Conservation (phyloP, 225 moss, liverwort and hornwort species). For the Asterella californica region DNA sequence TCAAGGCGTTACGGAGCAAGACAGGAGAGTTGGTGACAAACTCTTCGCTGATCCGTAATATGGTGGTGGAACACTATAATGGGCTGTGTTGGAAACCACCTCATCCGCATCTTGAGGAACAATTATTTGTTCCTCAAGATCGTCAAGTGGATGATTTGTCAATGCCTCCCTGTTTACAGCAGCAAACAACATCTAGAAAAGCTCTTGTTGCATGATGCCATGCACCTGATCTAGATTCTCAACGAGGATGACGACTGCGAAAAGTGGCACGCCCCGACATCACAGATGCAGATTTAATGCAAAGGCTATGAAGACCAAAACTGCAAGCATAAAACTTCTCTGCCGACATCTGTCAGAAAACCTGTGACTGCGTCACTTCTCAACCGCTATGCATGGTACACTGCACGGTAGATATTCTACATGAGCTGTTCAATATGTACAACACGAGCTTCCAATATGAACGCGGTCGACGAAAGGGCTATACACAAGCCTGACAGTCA, state of each 20-base stretch:
- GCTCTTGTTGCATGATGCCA: background rate
- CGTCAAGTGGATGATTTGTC: no score
- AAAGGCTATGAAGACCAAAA: background rate
- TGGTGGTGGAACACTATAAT: no score
- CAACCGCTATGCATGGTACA: background rate
- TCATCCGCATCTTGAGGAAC: no score
- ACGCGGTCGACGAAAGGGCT: background rate
- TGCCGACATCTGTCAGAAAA: no score
- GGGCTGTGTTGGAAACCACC: no score
- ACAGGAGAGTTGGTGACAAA: no score
- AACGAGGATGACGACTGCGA: no score
- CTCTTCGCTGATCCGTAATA: no score
- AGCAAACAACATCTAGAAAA: background rate
- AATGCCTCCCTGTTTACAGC: background rate
- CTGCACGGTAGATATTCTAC: background rate
- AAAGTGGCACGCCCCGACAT: no score
- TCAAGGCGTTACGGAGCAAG: no score
- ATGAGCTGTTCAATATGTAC: constrained; percentile 6
- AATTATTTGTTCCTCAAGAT: no score
- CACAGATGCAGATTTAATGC: background rate
- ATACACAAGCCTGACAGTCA: background rate
- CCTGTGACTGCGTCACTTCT: background rate
- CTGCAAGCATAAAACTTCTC: background rate
- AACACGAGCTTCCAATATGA: background rate
- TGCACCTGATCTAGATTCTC: no score